Evolutionary conservation across 495 filamentous ascomycete species (phyloP).

Genomic region (Paragyromitra xinjiangensis): DNA sequence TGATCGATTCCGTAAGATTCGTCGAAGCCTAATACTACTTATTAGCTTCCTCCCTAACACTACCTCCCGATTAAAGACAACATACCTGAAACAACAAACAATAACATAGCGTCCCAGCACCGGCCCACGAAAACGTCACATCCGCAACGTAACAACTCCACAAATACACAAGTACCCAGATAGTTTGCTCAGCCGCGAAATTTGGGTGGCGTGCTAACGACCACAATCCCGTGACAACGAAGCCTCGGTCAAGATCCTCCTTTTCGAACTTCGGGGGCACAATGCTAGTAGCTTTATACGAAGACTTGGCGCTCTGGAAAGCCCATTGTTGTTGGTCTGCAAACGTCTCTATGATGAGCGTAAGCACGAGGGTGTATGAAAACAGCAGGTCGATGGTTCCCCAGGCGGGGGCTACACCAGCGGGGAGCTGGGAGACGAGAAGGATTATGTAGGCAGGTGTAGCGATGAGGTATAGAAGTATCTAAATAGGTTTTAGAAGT

Average conservation of each 20-base stretch:
- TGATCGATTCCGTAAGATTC: conserved; percentile 84
- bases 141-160: conserved; percentile 82
- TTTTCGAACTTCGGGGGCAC: conserved; percentile 69
- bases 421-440: conserved; percentile 63
- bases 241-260: conserved; percentile 89
- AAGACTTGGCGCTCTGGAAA: conserved; percentile 81
- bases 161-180: conserved; percentile 87
- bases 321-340: conserved; percentile 96
- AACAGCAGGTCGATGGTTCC: conserved; percentile 72
- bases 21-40: conserved; percentile 67
- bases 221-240: conserved; percentile 86
- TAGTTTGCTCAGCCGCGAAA: conserved; percentile 88
- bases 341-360: conserved; percentile 78
- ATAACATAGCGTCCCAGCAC: conserved; percentile 73
- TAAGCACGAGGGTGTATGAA: conserved; percentile 70
- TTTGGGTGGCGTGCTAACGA: conserved; percentile 90
- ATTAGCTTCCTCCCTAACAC: conserved; percentile 1
- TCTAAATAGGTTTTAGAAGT: conserved; percentile 11
- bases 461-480: conserved; percentile 78
- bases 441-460: conserved; percentile 85
- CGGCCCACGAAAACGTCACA: conserved; percentile 79
- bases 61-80: neutral
- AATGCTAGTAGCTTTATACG: conserved; percentile 75
- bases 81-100: conserved; percentile 77
- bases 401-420: conserved; percentile 60